Base-by-base conservation (phyloP, 2,329 filamentous ascomycete species). In the Ceratocystis cubensis region DNA sequence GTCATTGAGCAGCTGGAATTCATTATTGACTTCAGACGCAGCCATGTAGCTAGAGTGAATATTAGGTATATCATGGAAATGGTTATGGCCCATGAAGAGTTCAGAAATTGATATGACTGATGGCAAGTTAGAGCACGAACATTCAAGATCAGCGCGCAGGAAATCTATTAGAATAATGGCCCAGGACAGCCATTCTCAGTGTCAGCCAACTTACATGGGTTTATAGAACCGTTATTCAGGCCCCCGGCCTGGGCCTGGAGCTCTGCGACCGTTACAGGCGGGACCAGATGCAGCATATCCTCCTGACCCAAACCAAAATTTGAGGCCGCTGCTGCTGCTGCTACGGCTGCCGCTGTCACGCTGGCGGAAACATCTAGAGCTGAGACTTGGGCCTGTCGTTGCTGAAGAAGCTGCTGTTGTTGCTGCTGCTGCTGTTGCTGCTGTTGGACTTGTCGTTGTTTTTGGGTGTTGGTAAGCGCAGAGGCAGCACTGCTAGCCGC, bases 41-140 rank as follows among this genome's bases (percentile, higher is more conserved):
- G 96, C 95, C 88, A 96, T 92, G 79, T 94, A 97, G 73, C 89
- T 94, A 68, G 90, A 88, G 77, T 96, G 91, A 73, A 92, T 91
- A 74, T 86, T 90, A 78, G 94, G 91, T 87, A 96, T 94, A 76
- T 96, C 91, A 79, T 95, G 88, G 76, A 90, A 94, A 73, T 89
- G 88, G 74, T 87, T 94, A 73, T 91, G 88, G 68, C 86, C 84
- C 71, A 80, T 82, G 73, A 91, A 81, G 87, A 68, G 67, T 56
- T 66, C 66, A 33, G 59, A 44, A 10, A 66, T 65, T 5, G 53
- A 63, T 6, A 61, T 28, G 20, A 66, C 65, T 66, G 48, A 45
- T n/a, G 45, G 20, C 25, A 5, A 5, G 62, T 64, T 64, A 64
- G 62, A 48, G 15, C 15, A 28, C 5, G 45, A 64, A 37, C 25